These are phyloP conservation scores for Hymenotorrendiella dingleyae DNA, from an alignment of 2,329 filamentous ascomycete species.

Conservation along the genomic window DNA sequence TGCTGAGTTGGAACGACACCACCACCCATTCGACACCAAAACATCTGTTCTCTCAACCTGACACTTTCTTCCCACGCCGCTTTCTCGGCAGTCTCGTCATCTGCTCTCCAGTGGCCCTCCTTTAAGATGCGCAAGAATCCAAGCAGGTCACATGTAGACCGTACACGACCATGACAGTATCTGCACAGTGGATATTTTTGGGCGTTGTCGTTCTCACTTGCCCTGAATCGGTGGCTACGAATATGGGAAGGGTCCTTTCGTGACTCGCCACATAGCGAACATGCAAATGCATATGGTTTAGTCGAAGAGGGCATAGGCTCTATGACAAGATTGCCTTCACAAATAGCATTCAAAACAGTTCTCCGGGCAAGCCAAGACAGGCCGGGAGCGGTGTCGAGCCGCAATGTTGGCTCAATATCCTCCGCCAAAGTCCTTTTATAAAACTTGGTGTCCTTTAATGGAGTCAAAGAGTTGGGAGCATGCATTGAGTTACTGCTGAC, in stretches of 20 bases:
- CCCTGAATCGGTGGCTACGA: constrained; percentile 82
- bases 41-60: constrained; percentile 86
- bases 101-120: constrained; percentile 84
- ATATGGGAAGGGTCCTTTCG: constrained; percentile 65
- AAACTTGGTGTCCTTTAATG: constrained; percentile 85
- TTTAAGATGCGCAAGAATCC: constrained; percentile 87
- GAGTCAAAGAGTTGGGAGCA: constrained; percentile 41
- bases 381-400: constrained; percentile 82
- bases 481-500: constrained; percentile 39
- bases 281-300: constrained; percentile 42
- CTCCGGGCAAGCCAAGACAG: constrained; percentile 90
- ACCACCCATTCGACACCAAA: constrained; percentile 89
- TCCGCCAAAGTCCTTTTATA: constrained; percentile 86
- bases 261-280: constrained; percentile 82
- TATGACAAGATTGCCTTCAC: constrained; percentile 79
- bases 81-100: constrained; percentile 77
- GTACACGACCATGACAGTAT: constrained; percentile 77
- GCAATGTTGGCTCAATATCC: constrained; percentile 89
- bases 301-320: constrained; percentile 68
- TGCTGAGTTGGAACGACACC: constrained; percentile 65
- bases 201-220: constrained; percentile 78
- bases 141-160: constrained; percentile 87
- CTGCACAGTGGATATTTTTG: constrained; percentile 86
- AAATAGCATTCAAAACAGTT: constrained; percentile 75
- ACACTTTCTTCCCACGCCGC: constrained; percentile 94